Evolutionary conservation across 495 filamentous ascomycete genomes (phyloP).

Genomic region (Aspergillus ostianus): DNA sequence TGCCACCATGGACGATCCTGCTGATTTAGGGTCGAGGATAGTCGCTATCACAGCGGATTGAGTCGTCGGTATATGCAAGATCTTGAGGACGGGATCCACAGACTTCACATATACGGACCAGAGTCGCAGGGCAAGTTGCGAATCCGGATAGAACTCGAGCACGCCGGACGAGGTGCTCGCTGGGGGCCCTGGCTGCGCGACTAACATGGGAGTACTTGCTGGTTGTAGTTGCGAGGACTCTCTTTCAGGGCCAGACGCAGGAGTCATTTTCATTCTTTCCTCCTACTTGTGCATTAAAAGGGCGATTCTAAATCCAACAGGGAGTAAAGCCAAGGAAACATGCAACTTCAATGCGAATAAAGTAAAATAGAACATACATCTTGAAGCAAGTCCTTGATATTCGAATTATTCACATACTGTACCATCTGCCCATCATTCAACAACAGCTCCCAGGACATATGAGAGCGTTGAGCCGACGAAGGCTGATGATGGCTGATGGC

Average conservation of each 20-base stretch:
- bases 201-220: neutral
- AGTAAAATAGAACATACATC: conserved; percentile 1
- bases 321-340: too few species aligned
- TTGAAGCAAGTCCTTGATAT: conserved; percentile 14
- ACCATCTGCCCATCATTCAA: conserved; percentile 17
- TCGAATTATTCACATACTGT: conserved; percentile 22
- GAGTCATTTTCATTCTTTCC: neutral
- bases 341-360: too few species aligned
- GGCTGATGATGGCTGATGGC: neutral
- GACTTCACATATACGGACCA: conserved; percentile 62
- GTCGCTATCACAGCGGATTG: conserved; percentile 32
- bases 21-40: conserved; percentile 23
- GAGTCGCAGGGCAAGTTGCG: conserved; percentile 63
- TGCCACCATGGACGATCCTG: conserved; percentile 17
- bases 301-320: neutral
- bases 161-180: neutral
- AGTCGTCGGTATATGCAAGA: conserved; percentile 62
- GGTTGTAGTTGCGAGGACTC: neutral
- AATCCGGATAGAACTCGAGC: conserved; percentile 12
- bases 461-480: neutral
- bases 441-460: conserved; percentile 9
- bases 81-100: conserved; percentile 62
- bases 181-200: neutral
- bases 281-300: neutral
- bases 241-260: neutral